A percentile compares a stretch with the other conserved stretches of the same genome.
These are phyloP conservation scores for Cutaneotrichosporon dermatis DNA, from an alignment of 1,284 basidiomycete genomes.

Conservation along the genomic window DNA sequence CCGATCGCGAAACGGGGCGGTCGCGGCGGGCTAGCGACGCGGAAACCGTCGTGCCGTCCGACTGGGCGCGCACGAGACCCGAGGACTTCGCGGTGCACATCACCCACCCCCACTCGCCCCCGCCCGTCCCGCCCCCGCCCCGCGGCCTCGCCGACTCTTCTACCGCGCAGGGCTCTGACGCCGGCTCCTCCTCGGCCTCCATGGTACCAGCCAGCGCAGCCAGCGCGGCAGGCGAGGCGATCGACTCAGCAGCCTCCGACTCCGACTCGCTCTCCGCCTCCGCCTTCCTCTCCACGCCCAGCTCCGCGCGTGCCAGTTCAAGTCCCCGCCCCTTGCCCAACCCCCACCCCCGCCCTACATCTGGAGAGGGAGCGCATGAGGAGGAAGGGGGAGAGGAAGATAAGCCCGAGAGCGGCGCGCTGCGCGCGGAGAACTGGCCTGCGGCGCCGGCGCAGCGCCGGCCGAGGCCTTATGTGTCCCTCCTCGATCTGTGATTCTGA, in stretches of 20 bases:
- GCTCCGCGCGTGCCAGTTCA: not conserved
- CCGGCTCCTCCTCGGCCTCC: not conserved
- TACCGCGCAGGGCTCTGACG: not conserved
- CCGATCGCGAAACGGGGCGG: not conserved
- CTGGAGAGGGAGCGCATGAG: no score
- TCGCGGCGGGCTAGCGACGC: constrained; percentile 6
- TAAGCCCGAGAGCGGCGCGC: constrained; percentile 9
- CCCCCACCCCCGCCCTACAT: no score
- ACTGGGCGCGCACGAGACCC: not conserved
- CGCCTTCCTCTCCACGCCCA: constrained; percentile 1
- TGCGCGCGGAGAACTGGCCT: constrained; percentile 14
- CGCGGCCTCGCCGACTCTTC: not conserved
- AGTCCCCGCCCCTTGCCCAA: no score
- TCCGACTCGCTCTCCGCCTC: constrained; percentile 1
- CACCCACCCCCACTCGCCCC: no score
- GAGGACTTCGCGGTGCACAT: no score
- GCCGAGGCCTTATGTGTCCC: constrained; percentile 10
- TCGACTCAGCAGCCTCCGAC: not conserved
- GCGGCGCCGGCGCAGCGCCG: not conserved
- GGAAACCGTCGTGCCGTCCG: constrained; percentile 11
- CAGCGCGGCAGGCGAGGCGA: not conserved
- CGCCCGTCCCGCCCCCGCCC: no score
- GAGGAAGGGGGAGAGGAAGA: constrained; percentile 1
- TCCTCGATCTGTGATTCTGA: constrained; percentile 11
- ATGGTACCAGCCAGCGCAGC: not conserved